Evolutionary conservation across 108 stramenopile genomes (phyloP).

Genomic region (Asterionellopsis glacialis): DNA sequence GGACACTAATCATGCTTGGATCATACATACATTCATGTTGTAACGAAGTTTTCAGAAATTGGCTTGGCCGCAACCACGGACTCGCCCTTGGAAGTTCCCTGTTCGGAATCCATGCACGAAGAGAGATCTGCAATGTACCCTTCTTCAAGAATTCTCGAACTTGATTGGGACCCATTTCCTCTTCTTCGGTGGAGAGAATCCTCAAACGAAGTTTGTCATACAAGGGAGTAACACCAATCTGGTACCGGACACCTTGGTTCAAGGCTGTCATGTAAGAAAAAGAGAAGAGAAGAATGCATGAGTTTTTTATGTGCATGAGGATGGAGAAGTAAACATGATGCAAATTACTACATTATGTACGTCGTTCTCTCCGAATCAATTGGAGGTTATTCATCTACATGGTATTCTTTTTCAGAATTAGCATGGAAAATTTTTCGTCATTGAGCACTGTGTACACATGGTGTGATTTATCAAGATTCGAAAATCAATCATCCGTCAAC

Average conservation of each 20-base stretch:
- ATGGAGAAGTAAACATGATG: too few species aligned
- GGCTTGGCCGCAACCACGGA: not conserved
- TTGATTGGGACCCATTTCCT: not conserved
- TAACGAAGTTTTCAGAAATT: not conserved
- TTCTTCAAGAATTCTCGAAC: not conserved
- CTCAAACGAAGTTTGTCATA: conserved; percentile 22
- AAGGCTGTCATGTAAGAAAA: conserved; percentile 12
- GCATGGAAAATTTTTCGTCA: conserved; percentile 39
- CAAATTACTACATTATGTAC: not conserved
- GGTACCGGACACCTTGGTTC: conserved; percentile 19
- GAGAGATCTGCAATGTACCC: not conserved
- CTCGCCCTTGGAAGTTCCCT: not conserved
- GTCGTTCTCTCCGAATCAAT: conserved; percentile 30
- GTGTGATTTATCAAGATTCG: not conserved
- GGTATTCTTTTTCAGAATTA: conserved; percentile 39
- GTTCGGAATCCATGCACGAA: not conserved
- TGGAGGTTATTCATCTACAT: conserved; percentile 26
- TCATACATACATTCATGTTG: not conserved
- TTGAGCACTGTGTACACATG: not conserved
- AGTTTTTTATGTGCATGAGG: not conserved
- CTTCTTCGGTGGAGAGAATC: conserved; percentile 10
- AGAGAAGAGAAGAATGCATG: not conserved
- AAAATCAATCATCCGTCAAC: not conserved
- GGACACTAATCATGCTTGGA: not conserved
- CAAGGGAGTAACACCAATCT: conserved; percentile 23